phyloP scores from a whole-genome alignment of 495 filamentous ascomycete species.

The Penicillium soppii region DNA sequence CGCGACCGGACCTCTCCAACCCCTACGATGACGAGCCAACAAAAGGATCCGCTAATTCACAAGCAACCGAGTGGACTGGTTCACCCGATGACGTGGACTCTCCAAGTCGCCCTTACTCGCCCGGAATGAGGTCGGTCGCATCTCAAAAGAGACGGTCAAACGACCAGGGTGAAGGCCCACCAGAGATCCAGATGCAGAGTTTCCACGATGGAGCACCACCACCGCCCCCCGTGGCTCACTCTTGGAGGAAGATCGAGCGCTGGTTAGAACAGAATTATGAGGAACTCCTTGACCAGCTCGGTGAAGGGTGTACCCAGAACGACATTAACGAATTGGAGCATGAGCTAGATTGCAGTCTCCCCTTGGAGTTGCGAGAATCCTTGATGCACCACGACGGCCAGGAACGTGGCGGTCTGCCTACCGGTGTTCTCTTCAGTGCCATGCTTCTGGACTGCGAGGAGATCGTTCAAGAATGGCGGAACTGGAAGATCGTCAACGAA shows the following conservation, averaged over 20 bases:
- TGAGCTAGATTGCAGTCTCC: conserved; percentile 90
- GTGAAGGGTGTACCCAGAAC: conserved; percentile 87
- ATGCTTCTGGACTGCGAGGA: conserved; percentile 99
- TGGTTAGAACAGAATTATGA: conserved; percentile 96
- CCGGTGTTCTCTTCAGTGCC: conserved; percentile 85
- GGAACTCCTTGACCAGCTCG: conserved; percentile 89
- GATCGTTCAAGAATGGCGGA: conserved; percentile 96
- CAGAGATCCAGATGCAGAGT: conserved; percentile 95
- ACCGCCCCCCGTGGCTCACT: conserved; percentile 80
- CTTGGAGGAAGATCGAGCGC: conserved; percentile 88
- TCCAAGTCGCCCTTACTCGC: conserved; percentile 73
- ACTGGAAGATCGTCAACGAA: conserved; percentile 90
- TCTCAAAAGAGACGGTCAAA: conserved; percentile 57
- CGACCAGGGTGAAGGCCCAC: conserved; percentile 60
- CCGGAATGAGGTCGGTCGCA: conserved; percentile 76
- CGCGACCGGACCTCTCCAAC: conserved; percentile 68
- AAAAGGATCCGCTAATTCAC: conserved; percentile 53
- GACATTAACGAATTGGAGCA: conserved; percentile 97
- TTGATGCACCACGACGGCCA: conserved; percentile 91
- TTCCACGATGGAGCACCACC: conserved; percentile 91
- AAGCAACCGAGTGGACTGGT: conserved; percentile 56
- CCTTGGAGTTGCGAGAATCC: conserved; percentile 91
- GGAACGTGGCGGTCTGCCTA: conserved; percentile 87
- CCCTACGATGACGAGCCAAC: conserved; percentile 70
- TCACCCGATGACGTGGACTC: conserved; percentile 58